Evolutionary conservation across 441 rosid species (phyloP).

Genomic region (Heliophila coronopifolia): DNA sequence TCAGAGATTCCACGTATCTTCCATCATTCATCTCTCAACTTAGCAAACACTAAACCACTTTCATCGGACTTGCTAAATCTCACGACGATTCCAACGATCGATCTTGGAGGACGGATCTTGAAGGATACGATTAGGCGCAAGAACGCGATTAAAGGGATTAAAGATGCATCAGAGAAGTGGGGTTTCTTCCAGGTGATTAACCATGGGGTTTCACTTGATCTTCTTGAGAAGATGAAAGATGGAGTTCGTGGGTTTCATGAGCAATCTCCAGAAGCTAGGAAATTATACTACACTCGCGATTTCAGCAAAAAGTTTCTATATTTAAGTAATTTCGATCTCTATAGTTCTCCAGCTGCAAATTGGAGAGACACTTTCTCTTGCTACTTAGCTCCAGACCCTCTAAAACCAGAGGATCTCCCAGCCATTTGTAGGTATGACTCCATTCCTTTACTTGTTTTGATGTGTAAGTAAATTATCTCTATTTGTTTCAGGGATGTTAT

Average conservation of each 20-base stretch:
- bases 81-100: slow-evolving; percentile 29
- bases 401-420: slow-evolving; percentile 43
- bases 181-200: slow-evolving; percentile 36
- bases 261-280: slow-evolving; percentile 37
- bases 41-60: slow-evolving; percentile 9
- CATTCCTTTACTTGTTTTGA: too few species aligned
- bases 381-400: slow-evolving; percentile 48
- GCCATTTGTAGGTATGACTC: slow-evolving; percentile 31
- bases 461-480: too few species aligned
- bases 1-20: slow-evolving; percentile 37
- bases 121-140: slow-evolving; percentile 1
- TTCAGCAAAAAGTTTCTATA: slow-evolving; percentile 23
- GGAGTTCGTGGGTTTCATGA: slow-evolving; percentile 42
- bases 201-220: slow-evolving; percentile 35
- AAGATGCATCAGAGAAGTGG: slow-evolving; percentile 29
- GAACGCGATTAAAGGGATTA: slow-evolving; percentile 9
- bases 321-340: slow-evolving; percentile 43
- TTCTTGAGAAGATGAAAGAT: slow-evolving; percentile 36
- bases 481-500: slow-evolving; percentile 37
- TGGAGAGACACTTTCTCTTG: slow-evolving; percentile 49
- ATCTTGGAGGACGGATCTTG: slow-evolving; percentile 21
- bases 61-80: neutral
- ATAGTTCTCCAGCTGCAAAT: slow-evolving; percentile 26
- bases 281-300: slow-evolving; percentile 36
- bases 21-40: slow-evolving; percentile 14